phyloP scores from a whole-genome alignment of 805 yeast species.

The Ogataea saltuana region DNA sequence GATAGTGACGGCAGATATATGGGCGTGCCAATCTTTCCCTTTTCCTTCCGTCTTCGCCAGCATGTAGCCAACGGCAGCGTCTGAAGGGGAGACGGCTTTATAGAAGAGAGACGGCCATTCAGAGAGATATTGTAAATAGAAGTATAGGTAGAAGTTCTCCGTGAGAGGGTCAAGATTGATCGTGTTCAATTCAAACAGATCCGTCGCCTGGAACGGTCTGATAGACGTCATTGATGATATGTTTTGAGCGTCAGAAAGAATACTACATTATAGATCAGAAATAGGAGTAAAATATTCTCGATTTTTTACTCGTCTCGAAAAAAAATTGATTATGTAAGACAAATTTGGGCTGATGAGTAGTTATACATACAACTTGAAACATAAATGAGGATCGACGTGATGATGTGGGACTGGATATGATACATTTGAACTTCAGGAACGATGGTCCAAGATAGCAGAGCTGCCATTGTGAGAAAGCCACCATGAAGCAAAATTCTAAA shows the following conservation, averaged over 20 bases:
- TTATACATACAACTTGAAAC: too few relatives aligned
- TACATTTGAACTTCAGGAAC: too few relatives aligned
- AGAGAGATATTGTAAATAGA: constrained; percentile 79
- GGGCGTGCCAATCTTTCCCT: constrained; percentile 89
- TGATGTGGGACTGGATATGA: too few relatives aligned
- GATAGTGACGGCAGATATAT: constrained; percentile 93
- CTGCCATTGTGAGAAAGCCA: too few relatives aligned
- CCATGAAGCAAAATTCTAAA: background rate
- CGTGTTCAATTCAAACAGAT: constrained; percentile 68
- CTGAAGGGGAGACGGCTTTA: constrained; percentile 50
- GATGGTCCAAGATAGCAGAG: too few relatives aligned
- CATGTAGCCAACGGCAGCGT: constrained; percentile 68
- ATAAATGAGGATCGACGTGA: too few relatives aligned
- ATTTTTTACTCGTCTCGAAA: background rate
- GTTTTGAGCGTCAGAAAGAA: background rate
- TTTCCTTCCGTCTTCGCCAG: constrained; percentile 96
- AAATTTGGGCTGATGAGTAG: background rate
- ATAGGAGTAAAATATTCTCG: background rate
- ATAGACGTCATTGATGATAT: constrained; percentile 73
- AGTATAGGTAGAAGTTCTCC: constrained; percentile 83
- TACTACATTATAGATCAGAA: background rate
- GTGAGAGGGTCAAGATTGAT: constrained; percentile 88
- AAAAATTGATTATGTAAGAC: background rate
- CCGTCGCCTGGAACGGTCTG: constrained; percentile 85
- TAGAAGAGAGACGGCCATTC: constrained; percentile 90